Evolutionary conservation across 2,329 filamentous ascomycete species (phyloP), one percentile per base, ranked within the genome.

Genomic region (Teratosphaeria pseudoeucalypti): DNA sequence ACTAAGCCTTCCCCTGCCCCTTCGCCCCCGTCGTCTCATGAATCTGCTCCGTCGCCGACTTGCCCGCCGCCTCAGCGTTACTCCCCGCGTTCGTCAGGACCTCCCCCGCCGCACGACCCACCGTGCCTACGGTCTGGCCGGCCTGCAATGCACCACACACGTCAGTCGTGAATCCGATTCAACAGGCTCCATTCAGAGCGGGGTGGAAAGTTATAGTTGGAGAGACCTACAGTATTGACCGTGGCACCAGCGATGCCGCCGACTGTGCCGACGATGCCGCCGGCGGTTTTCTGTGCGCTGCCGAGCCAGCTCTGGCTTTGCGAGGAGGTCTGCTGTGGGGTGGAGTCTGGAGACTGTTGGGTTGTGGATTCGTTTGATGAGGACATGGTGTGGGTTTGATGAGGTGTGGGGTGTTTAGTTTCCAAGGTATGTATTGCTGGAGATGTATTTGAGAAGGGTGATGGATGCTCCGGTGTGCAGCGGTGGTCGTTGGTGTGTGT

Each of bases 1-100:
- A 34, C 37, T 55, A 19, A 29, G 14, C 53, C 39, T 58, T 58
- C 19, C 57, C 53, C 53, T 58, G 57, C 57, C 39, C 29, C 57
- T 58, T 58, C 16, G 57, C 57, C 10, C 57, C 57, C n/a, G 57
- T 58, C 39, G 57, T 39, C 57, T 58, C 57, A 55, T 58, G 47
- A 26, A 58, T 55, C 53, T 58, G 57, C 10, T 58, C 57, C 26
- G 52, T 49, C 16, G 57, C 34, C n/a, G 34, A 27, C 52, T 55
- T 58, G 34, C 26, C 37, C 11, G 52, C 32, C 9, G 34, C 34
- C 37, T 58, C 57, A 2, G 57, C 37, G 12, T 19, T 49, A 34
- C 55, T 58, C 7, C 52, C 19, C 52, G 34, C 52, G 47, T 49
- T 47, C n/a, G 57, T 58, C 39, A 58, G 34, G 10, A 27, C 34